These are phyloP conservation scores for Deuterostichococcus epilithicus DNA, from an alignment of 139 green algal species.

Conservation along the genomic window DNA sequence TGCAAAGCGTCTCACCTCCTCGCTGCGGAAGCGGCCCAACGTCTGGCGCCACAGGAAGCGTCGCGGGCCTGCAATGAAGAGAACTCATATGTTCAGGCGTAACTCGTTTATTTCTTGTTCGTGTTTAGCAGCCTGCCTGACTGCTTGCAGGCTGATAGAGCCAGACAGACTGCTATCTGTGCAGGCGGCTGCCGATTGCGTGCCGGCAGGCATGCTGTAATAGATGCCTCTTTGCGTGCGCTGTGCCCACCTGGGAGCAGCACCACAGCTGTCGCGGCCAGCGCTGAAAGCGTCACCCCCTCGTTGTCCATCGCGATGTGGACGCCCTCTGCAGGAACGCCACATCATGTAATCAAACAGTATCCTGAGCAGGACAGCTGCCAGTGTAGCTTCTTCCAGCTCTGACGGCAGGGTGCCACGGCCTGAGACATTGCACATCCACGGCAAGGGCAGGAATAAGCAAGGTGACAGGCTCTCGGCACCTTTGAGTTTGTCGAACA, in stretches of 20 bases:
- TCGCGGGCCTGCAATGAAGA: slow-evolving; percentile 5
- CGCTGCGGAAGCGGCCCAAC: slow-evolving; percentile 15
- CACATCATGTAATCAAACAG: not conserved
- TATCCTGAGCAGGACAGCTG: not conserved
- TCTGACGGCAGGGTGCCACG: too few relatives aligned
- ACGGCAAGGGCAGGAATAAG: too few relatives aligned
- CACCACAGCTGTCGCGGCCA: not conserved
- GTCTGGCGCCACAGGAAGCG: slow-evolving; percentile 28
- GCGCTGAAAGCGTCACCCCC: not conserved
- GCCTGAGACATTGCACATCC: too few relatives aligned
- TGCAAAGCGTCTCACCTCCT: slow-evolving; percentile 3
- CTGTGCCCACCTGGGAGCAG: slow-evolving; percentile 19
- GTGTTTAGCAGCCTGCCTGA: too few relatives aligned
- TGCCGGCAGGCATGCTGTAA: too few relatives aligned
- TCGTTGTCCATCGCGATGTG: slow-evolving; percentile 17
- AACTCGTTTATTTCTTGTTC: too few relatives aligned
- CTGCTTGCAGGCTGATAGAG: too few relatives aligned
- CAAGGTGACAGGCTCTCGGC: too few relatives aligned
- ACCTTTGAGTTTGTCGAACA: slow-evolving; percentile 9
- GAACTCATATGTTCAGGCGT: not conserved
- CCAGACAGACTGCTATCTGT: too few relatives aligned
- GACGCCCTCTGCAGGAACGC: slow-evolving; percentile 22
- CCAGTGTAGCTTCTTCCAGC: not conserved
- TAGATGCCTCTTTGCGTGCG: too few relatives aligned
- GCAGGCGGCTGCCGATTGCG: too few relatives aligned